Conservation (phyloP, 306 rosid genomes). For the Gleditsia sinensis region DNA sequence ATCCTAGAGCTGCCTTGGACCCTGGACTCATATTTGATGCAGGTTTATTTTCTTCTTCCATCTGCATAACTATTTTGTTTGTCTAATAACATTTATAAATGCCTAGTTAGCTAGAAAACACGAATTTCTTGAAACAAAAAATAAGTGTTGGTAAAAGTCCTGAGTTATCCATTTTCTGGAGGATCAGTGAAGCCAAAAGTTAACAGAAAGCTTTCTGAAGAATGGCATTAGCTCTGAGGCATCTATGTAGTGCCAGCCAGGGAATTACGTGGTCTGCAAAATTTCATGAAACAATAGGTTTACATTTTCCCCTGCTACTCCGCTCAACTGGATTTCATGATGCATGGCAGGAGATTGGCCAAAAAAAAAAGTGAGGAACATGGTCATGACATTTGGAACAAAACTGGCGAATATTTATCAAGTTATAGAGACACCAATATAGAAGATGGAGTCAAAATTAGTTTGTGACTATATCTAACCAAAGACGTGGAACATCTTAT, state of each 20-base stretch:
- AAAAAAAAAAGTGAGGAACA: background rate
- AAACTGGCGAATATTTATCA: background rate
- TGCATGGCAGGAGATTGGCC: background rate
- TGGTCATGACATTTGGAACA: background rate
- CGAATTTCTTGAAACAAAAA: conserved; percentile 6
- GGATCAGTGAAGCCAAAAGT: conserved; percentile 5
- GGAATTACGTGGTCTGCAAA: background rate
- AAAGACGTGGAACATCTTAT: background rate
- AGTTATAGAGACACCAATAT: background rate
- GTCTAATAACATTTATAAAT: background rate
- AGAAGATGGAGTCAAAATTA: background rate
- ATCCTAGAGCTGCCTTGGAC: conserved; percentile 94
- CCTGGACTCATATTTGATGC: conserved; percentile 98
- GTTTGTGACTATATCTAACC: background rate
- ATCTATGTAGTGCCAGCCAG: background rate
- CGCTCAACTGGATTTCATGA: background rate
- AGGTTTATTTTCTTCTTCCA: conserved; percentile 51
- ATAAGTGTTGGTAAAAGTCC: background rate
- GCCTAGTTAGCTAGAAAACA: conserved; percentile 13
- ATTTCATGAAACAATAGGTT: background rate
- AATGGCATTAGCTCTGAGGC: background rate
- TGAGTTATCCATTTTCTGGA: conserved; percentile 8
- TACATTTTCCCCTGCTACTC: background rate
- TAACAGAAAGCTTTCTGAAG: background rate
- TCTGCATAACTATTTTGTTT: background rate